Base-by-base conservation (phyloP, 306 rosid species). In the Chamaecrista fasciculata region DNA sequence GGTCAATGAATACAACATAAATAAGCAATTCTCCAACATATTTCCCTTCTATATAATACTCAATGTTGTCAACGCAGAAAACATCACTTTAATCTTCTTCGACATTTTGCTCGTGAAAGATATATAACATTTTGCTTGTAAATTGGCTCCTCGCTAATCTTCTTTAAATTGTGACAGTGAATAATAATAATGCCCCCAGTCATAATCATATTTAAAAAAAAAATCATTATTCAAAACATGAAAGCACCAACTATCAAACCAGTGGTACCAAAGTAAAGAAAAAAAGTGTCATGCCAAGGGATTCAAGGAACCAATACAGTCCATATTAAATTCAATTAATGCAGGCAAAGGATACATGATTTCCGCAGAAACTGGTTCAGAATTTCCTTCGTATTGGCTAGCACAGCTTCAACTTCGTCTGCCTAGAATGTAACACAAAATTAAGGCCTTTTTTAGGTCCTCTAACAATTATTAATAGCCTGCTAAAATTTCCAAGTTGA, bases 361-460 rank as follows among this genome's bases (percentile, higher is more conserved):
- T 91, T 91, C 73, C 73, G 88, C 78, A 88, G 80, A 79, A 88
- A 91, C 80, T 91, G 97, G 63, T 81, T 85, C 72, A 91, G 83
- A 72, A 91, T 73, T 83, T 85, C 93, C 79, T 82, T 83, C 51
- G 97, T 66, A 67, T 91, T 91, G 67, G 93, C 85, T 49, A 88
- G 75, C 76, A 91, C 89, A 75, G 97, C 97, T 81, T 89, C 93
- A 78, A 86, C 91, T 85, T 86, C 93, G 15, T 89, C 96, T 43
- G 50, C 87, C 96, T 91, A 74, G 53, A 79, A 43, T 44, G 72
- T 67, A 14, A 68, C 26, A 62, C 28, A 39, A 83, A 67, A 61
- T 36, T 26, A 73, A 59, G 62, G 51, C 56, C 16, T 62, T 33
- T 1, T 58, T 66, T 67, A 74, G 53, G 62, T 51, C 57, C 52